A percentile compares a stretch with the other conserved stretches of the same genome.
Evolutionary conservation across 2,329 filamentous ascomycete genomes (phyloP).

Genomic region (Ascochyta rabiei): DNA sequence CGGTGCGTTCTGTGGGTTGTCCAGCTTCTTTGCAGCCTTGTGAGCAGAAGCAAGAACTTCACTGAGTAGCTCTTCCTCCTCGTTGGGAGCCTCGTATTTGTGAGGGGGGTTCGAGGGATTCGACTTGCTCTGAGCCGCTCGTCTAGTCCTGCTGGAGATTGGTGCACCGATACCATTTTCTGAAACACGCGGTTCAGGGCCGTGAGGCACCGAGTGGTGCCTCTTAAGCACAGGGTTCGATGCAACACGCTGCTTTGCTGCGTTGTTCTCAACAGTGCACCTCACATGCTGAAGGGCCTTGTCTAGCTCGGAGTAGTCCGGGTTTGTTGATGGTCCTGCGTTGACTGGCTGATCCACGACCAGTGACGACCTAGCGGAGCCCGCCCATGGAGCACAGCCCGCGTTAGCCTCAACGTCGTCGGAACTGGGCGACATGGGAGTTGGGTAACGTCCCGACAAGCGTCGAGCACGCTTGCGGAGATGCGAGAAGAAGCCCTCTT

Average conservation of each 20-base stretch:
- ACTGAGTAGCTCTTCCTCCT: conserved; percentile 94
- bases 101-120: conserved; percentile 79
- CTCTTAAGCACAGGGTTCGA: conserved; percentile 57
- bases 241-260: conserved; percentile 47
- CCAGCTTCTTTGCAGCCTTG: conserved; percentile 74
- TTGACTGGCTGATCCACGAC: conserved; percentile 64
- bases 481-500: conserved; percentile 98
- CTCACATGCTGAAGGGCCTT: conserved; percentile 66
- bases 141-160: conserved; percentile 78
- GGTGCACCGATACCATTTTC: conserved; percentile 63
- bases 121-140: conserved; percentile 71
- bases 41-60: conserved; percentile 82
- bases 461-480: conserved; percentile 89
- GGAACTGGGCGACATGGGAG: conserved; percentile 75
- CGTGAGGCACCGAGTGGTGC: conserved; percentile 55
- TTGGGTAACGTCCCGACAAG: conserved; percentile 89
- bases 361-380: conserved; percentile 81
- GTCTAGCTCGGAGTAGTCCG: conserved; percentile 65
- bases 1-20: conserved; percentile 54
- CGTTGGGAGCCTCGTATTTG: conserved; percentile 91
- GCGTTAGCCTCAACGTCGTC: conserved; percentile 94
- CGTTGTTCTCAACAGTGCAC: conserved; percentile 60
- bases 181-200: conserved; percentile 59
- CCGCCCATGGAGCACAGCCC: conserved; percentile 84
- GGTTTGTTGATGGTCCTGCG: conserved; percentile 54